phyloP scores from a whole-genome alignment of 139 green algal genomes.

The Pedinophyceae sp. region DNA sequence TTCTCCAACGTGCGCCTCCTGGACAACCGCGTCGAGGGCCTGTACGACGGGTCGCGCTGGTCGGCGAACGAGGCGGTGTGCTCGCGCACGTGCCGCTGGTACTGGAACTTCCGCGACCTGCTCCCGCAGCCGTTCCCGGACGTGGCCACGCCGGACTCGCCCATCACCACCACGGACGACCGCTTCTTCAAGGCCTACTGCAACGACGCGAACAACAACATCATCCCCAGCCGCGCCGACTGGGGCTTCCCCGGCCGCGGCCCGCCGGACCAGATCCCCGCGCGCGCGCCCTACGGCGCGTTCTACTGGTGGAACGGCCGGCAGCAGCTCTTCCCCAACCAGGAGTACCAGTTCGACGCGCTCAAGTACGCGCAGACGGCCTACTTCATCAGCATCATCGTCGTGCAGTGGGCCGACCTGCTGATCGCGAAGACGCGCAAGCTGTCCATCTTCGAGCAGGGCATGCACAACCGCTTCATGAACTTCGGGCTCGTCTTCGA shows the following conservation, averaged over 20 bases:
- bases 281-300: slow-evolving; percentile 12
- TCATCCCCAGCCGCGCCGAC: neutral
- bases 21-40: neutral
- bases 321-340: slow-evolving; percentile 34
- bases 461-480: slow-evolving; percentile 41
- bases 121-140: no score
- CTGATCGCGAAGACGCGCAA: slow-evolving; percentile 62
- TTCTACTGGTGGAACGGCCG: slow-evolving; percentile 46
- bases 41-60: neutral
- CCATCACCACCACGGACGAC: no score
- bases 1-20: no score
- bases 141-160: no score
- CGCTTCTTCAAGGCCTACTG: slow-evolving; percentile 28
- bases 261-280: slow-evolving; percentile 1
- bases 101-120: no score
- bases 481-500: slow-evolving; percentile 46
- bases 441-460: slow-evolving; percentile 40
- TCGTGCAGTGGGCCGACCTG: slow-evolving; percentile 43
- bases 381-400: slow-evolving; percentile 55
- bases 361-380: slow-evolving; percentile 45
- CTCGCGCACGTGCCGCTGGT: slow-evolving; percentile 35
- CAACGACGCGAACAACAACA: neutral
- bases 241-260: slow-evolving; percentile 32
- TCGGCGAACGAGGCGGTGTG: slow-evolving; percentile 25
- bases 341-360: slow-evolving; percentile 31